Evolutionary conservation across 345 rosid genomes (phyloP), one percentile per base, ranked within the genome.

Genomic region (Carallia pectinifolia): DNA sequence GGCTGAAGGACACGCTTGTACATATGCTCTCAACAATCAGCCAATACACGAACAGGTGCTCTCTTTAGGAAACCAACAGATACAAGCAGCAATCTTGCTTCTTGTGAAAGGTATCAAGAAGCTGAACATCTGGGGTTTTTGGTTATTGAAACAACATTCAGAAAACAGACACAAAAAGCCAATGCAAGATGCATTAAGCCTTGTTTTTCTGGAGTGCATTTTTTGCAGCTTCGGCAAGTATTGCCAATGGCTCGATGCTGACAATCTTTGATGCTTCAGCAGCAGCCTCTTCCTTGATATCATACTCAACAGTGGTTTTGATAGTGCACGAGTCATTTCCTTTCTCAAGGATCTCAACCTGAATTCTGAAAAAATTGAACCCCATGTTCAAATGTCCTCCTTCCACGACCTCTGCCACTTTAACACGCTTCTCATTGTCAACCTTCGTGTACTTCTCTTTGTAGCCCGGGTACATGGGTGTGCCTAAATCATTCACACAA

Each of bases 391-490:
- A 13, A 61, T 36, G 48, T 19, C 62, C 69, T n/a, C 80, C 75
- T 72, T 76, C 77, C 0, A 80, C 23, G 1, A 31, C 19, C 53
- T 76, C 77, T 16, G 65, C 7, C n/a, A 64, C 82, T 31, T 79
- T 79, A 13, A 68, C 18, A 1, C 50, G 65, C 17, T 23, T 65
- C 52, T 76, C 63, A 16, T 69, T 4, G 47, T 80, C 74, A 4
- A 71, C 40, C 74, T 53, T 69, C 4, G 58, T 60, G 55, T 36
- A 68, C 74, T 59, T 71, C 68, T 75, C 74, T 53, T 54, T 68
- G 64, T 59, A 79, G 4, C 56, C 67, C 2, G 53, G 29, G 27
- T 30, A 52, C 48, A 59, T 65, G 29, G 71, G 7, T 2, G 8
- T 2, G 17, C 58, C 61, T 12, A 23, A 18, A 5, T 4, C 15